Evolutionary conservation across 1,139 yeast species (phyloP), one percentile per base, ranked within the genome.

Genomic region (Yamadazyma taylorii): DNA sequence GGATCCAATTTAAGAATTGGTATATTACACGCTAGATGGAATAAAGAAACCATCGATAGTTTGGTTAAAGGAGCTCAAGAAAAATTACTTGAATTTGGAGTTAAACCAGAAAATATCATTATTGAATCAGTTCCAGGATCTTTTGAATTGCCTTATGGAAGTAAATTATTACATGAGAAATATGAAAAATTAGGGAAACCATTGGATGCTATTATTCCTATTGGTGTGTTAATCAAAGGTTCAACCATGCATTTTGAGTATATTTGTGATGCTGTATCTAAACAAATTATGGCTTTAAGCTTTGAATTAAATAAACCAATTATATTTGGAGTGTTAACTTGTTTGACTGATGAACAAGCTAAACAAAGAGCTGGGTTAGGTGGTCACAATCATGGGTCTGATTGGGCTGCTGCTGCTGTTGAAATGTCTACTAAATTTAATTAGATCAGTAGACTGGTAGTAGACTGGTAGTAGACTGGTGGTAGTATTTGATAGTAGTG

Each of bases 401-500:
- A 92, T 63, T 92, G 97, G 97, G 98, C 95, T 52, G 92, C 95
- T 32, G 97, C 97, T 42, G 97, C 97, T n/a, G 96, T 92, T 26
- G 98, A 92, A 68, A 90, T 89, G 97, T 81, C 83, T 9, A 48
- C 70, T 30, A 85, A 85, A 47, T 71, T 69, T 39, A 43, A 51
- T 9, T 51, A 47, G 33, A 4, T 25, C n/a, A n/a, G n/a, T n/a
- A n/a, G n/a, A n/a, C n/a, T n/a, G n/a, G n/a, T n/a, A n/a, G n/a
- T n/a, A n/a, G n/a, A n/a, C n/a, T n/a, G n/a, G n/a, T n/a, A n/a
- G n/a, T n/a, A n/a, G 17, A 6, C 17, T n/a, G 7, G 4, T 25
- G 5, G 19, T 26, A 8, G n/a, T 14, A 17, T 29, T 29, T 17
- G 8, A 13, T 17, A 6, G 26, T 29, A 17, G n/a, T n/a, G n/a